Base-by-base conservation (phyloP, 345 rosid genomes). In the Acer yangbiense region DNA sequence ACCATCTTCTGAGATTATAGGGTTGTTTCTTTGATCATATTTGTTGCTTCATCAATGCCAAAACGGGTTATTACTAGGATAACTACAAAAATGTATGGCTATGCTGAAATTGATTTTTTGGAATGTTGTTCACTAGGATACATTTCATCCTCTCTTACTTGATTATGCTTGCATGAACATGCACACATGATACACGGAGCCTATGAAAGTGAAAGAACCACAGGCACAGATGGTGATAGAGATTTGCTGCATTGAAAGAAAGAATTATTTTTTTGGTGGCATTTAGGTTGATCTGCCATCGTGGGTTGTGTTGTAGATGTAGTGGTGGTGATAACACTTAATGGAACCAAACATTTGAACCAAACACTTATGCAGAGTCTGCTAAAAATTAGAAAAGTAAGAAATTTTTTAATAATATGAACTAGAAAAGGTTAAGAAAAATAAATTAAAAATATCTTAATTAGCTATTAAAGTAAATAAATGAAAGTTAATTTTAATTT, bases 11-110 rank as follows among this genome's bases (percentile, higher is more conserved):
- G 5, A 48, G 58, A 46, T 48, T 64, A 16, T 74, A 18, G 20
- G 27, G 69, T 48, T 64, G 44, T 64, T 27, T 21, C 29, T 74
- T 74, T 17, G 21, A 5, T 46, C 14, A 29, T 32, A 25, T 74
- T 46, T 74, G 52, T 60, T 72, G 55, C 77, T 73, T 43, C 17
- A 63, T 27, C 46, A 62, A 73, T 43, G n/a, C 43, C 12, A 74
- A 58, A 58, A 58, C n/a, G 25, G 12, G 4, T 41, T 41, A 18
- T 39, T 39, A 20, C 55, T 68, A 20, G 54, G 27, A 43, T 20
- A 21, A 12, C 13, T n/a, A 52, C 25, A 13, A 20, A 58, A 58
- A 58, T 9, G 25, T 58, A 9, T 20, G 21, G 3, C 7, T 16
- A 58, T 64, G 32, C 17, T 9, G 50, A 64, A 18, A 64, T 64